Conservation (phyloP, 805 yeast genomes). For the Ogataea henricii region DNA sequence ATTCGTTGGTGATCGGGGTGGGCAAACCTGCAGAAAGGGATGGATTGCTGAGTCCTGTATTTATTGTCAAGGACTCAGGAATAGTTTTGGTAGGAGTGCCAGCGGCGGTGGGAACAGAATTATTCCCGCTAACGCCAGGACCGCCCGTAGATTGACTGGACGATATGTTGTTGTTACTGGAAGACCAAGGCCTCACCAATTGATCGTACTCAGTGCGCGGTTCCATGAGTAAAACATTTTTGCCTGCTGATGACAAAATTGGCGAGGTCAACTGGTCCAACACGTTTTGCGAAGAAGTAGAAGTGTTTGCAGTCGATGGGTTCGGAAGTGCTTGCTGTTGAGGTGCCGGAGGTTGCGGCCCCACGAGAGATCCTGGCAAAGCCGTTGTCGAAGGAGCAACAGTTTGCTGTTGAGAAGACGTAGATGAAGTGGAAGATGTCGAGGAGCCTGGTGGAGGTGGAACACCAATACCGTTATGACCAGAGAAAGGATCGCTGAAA, state of each 20-base stretch:
- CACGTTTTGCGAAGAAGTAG: slow-evolving; percentile 31
- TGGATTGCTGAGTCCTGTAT: slow-evolving; percentile 21
- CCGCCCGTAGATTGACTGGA: slow-evolving; percentile 5
- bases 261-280: slow-evolving; percentile 29
- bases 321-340: slow-evolving; percentile 17
- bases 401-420: slow-evolving; percentile 18
- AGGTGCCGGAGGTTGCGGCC: slow-evolving; percentile 6
- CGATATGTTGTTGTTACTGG: slow-evolving; percentile 15
- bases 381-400: slow-evolving; percentile 15
- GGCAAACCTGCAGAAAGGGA: slow-evolving; percentile 29
- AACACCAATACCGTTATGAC: slow-evolving; percentile 15
- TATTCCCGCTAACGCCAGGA: slow-evolving; percentile 5
- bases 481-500: slow-evolving; percentile 61
- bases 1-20: slow-evolving; percentile 34
- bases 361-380: slow-evolving; percentile 13
- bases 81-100: slow-evolving; percentile 23
- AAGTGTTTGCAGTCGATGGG: slow-evolving; percentile 31
- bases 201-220: slow-evolving; percentile 49
- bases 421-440: slow-evolving; percentile 16
- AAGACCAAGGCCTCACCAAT: slow-evolving; percentile 42
- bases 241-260: slow-evolving; percentile 37
- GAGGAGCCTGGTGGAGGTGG: slow-evolving; percentile 21
- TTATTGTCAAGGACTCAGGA: slow-evolving; percentile 26
- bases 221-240: slow-evolving; percentile 47
- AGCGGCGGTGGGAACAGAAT: slow-evolving; percentile 7